phyloP scores from a whole-genome alignment of 2,329 filamentous ascomycete species.

The Xylaria digitata region DNA sequence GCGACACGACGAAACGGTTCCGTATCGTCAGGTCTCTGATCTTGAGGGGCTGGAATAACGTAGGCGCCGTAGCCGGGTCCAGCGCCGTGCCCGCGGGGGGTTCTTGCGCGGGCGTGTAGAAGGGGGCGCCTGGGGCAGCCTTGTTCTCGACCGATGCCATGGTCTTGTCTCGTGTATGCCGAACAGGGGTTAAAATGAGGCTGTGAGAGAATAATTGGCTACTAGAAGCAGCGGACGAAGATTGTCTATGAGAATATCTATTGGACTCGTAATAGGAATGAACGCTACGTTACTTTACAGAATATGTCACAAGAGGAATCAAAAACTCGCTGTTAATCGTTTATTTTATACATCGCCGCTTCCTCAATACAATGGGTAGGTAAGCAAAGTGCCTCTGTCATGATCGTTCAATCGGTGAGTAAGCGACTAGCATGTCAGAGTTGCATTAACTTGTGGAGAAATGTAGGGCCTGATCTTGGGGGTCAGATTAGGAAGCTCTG shows the following conservation, averaged over 20 bases:
- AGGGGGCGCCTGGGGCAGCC: conserved; percentile 59
- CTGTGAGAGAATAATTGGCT: not conserved
- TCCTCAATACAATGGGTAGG: not conserved
- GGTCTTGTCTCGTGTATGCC: conserved; percentile 2
- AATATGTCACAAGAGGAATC: too few species aligned
- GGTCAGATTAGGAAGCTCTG: conserved; percentile 13
- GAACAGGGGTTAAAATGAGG: not conserved
- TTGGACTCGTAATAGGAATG: not conserved
- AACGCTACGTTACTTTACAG: conserved; percentile 3
- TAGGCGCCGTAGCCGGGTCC: conserved; percentile 58
- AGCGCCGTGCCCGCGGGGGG: conserved; percentile 63
- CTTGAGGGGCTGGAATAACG: conserved; percentile 66
- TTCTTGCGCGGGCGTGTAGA: conserved; percentile 65
- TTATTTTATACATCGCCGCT: not conserved
- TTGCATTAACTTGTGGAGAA: conserved; percentile 5
- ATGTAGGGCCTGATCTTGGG: conserved; percentile 1
- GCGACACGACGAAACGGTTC: conserved; percentile 69
- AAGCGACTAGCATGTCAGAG: conserved; percentile 1
- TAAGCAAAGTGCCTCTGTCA: conserved; percentile 2
- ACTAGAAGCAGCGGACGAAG: not conserved
- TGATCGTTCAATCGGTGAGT: conserved; percentile 4
- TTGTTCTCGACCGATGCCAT: conserved; percentile 51
- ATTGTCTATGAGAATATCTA: not conserved
- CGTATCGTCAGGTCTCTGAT: conserved; percentile 64
- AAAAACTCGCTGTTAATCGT: not conserved